Conservation (phyloP, 2,329 filamentous ascomycete species). For the Ilyonectria sp. region DNA sequence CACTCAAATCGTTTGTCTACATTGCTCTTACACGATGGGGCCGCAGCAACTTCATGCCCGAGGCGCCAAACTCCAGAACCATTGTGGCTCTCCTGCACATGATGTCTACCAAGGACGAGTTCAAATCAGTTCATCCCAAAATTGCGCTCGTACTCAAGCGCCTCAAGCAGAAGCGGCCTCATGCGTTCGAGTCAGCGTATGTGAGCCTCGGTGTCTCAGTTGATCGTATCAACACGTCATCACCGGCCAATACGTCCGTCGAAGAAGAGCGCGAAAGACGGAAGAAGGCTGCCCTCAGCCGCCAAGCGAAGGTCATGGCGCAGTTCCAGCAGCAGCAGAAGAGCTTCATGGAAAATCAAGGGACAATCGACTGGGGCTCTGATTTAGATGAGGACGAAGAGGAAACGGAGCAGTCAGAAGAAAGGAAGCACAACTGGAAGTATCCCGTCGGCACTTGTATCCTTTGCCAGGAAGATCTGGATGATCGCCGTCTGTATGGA, state of each 20-base stretch:
- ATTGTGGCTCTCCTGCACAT: conserved; percentile 76
- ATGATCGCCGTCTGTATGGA: conserved; percentile 89
- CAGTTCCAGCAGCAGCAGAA: conserved; percentile 98
- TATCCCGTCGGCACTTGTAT: conserved; percentile 96
- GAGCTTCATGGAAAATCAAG: conserved; percentile 91
- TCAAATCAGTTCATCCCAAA: conserved; percentile 87
- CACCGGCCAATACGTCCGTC: conserved; percentile 78
- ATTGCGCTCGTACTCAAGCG: conserved; percentile 86
- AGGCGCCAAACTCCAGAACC: conserved; percentile 70
- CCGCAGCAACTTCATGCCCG: conserved; percentile 72
- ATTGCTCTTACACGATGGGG: conserved; percentile 77
- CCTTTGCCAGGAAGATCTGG: conserved; percentile 95
- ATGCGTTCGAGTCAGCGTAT: conserved; percentile 79
- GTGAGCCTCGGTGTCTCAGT: conserved; percentile 75
- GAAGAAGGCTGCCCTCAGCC: conserved; percentile 90
- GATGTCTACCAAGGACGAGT: conserved; percentile 78
- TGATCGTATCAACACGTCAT: conserved; percentile 85
- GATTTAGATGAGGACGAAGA: conserved; percentile 85
- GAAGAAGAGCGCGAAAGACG: conserved; percentile 85
- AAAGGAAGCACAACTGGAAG: conserved; percentile 80
- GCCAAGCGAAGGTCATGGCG: conserved; percentile 95
- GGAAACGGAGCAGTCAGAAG: conserved; percentile 72
- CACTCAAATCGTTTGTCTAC: conserved; percentile 78
- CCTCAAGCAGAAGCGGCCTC: conserved; percentile 86
- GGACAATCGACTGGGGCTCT: conserved; percentile 86